Conservation (phyloP, 768 basidiomycete genomes). For the Pulveroboletus sp. region DNA sequence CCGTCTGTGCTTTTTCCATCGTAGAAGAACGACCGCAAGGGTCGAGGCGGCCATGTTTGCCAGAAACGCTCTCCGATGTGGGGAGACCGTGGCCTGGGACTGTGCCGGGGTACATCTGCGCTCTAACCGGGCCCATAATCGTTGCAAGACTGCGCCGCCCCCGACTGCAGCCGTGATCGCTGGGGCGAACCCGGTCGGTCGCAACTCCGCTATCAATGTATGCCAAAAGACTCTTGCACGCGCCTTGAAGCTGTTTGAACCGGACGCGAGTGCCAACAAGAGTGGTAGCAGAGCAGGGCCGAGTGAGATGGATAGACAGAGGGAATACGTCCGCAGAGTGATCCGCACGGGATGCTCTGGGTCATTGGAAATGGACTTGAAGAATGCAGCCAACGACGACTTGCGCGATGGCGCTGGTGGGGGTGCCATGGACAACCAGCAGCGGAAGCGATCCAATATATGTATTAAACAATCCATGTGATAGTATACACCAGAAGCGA, state of each 20-base stretch:
- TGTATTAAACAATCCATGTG: background rate
- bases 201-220: slow-evolving; percentile 55
- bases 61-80: slow-evolving; percentile 53
- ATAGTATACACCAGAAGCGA: background rate
- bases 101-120: background rate
- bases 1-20: slow-evolving; percentile 38
- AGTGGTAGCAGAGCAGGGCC: slow-evolving; percentile 62
- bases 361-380: slow-evolving; percentile 27
- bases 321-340: slow-evolving; percentile 63
- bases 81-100: slow-evolving; percentile 29
- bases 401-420: background rate
- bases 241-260: slow-evolving; percentile 22
- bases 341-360: slow-evolving; percentile 54
- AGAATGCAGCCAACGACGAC: background rate
- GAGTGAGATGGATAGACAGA: slow-evolving; percentile 64
- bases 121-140: slow-evolving; percentile 38
- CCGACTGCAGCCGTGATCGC: slow-evolving; percentile 61
- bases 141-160: slow-evolving; percentile 57
- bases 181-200: slow-evolving; percentile 64
- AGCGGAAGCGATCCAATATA: background rate
- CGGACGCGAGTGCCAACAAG: slow-evolving; percentile 33
- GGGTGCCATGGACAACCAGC: slow-evolving; percentile 11
- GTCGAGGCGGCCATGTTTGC: slow-evolving; percentile 56
- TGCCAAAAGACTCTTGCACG: slow-evolving; percentile 18
- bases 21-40: slow-evolving; percentile 56